Evolutionary conservation across 2,329 filamentous ascomycete genomes (phyloP), one percentile per base, ranked within the genome.

Genomic region (Diaporthe helianthi): DNA sequence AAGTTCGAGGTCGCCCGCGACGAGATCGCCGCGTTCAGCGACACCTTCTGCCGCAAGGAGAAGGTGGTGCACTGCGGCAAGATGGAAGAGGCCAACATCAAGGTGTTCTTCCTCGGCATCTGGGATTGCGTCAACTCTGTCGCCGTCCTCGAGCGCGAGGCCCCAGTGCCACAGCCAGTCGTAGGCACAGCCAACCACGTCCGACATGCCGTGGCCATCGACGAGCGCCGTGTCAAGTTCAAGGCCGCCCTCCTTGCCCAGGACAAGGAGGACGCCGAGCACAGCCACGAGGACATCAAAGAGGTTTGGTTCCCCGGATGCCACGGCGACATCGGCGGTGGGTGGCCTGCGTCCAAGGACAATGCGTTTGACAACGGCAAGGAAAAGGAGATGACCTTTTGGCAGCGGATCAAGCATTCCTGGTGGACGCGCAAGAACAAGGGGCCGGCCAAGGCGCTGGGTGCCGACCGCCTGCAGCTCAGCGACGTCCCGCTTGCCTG

Each of bases 251-350:
- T 87, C 1, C 77, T 86, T 4, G 77, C 79, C 0, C 81, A 83
- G 67, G 82, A 84, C 24, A 69, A 68, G 36, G 69, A 68, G 6
- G 69, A 73, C 24, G 71, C 75, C 19, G 71, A 74, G 22, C 66
- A 72, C n/a, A 67, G 75, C 26, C 41, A 44, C 64, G 52, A 51
- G 10, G 71, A 71, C 64, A 73, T 74, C 38, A 82, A 82, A 58
- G 85, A 87, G 71, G 83, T 87, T 53, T 87, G 85, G 84, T 87
- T 87, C 71, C 81, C 85, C 0, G 86, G 86, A 1, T 83, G 83
- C 66, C 86, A 87, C 68, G 82, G 82, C 12, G 85, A 87, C 65
- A 80, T 87, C 12, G 86, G 86, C 2, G 86, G 86, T 0, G 86
- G 86, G 0, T 87, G 84, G 82, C 58, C 58, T 2, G 58, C 58